Evolutionary conservation across 176 grass and related monocot species (phyloP), one percentile per base, ranked within the genome.

Genomic region (Panicum miliaceum): DNA sequence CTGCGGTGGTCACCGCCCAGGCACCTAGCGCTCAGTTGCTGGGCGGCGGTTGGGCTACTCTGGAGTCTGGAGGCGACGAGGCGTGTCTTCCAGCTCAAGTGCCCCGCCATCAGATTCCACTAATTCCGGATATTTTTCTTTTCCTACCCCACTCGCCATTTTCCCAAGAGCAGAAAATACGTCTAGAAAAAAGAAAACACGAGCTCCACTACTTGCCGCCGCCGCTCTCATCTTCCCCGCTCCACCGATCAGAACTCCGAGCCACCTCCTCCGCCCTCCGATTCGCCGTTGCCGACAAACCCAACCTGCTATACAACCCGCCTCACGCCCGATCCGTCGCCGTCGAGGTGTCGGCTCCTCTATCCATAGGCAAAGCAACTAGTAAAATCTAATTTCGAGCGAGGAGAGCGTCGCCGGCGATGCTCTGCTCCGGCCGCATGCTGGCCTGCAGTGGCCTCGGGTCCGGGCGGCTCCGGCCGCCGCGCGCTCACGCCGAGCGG

Each of bases 341-440:
- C 67, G 64, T 80, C 90, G 45, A 34, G 34, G 22, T n/a, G 12
- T 62, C 22, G 37, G 19, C 40, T 53, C 10, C 26, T 64, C 25
- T 69, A 78, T 70, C 83, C 74, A 77, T 12, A 60, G 26, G 50
- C 48, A 29, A 16, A 67, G 51, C 0, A 35, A 5, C 1, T 5
- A 20, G 5, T 3, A 7, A 32, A 36, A 12, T 60, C 71, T 16
- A 53, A 15, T 68, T 84, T 68, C 29, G 19, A 3, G 54, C 19
- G 12, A 64, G 53, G 45, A 82, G 36, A 14, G 60, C 27, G 36
- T 67, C 66, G 70, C 80, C 68, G 41, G 86, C 76, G 80, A 99
- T 99, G 96, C 91, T 96, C 68, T 94, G 91, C 75, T 90, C 93
- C 67, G 89, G 91, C 53, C 89, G 96, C 27, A 99, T 94, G 73